Conservation (phyloP, 495 filamentous ascomycete species). For the Penicillium parvum region DNA sequence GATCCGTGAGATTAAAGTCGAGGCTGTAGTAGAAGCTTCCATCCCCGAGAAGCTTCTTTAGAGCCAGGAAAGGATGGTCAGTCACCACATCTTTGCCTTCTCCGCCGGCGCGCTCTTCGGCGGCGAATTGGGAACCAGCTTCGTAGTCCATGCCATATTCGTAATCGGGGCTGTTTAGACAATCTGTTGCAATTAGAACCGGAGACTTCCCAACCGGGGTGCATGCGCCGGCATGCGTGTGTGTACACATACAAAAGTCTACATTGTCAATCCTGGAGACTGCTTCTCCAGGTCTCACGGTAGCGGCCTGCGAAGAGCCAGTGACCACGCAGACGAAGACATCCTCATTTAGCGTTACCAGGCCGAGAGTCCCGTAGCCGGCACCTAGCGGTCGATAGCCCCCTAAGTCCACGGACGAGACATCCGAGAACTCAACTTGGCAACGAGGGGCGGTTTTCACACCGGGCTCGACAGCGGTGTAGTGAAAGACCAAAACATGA, state of each 20-base stretch:
- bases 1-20: constrained; percentile 92
- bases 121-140: constrained; percentile 44
- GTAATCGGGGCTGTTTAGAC: constrained; percentile 77
- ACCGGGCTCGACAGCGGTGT: constrained; percentile 54
- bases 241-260: constrained; percentile 64
- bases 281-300: constrained; percentile 78
- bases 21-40: constrained; percentile 98
- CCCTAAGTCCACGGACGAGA: constrained; percentile 60
- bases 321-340: constrained; percentile 92
- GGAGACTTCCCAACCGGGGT: too few relatives aligned
- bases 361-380: constrained; percentile 84
- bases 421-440: constrained; percentile 77
- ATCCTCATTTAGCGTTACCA: constrained; percentile 81
- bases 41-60: constrained; percentile 87
- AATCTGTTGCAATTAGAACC: constrained; percentile 49
- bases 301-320: constrained; percentile 69
- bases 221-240: not conserved
- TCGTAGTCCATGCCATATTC: constrained; percentile 68
- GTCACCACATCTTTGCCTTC: constrained; percentile 60
- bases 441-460: constrained; percentile 58
- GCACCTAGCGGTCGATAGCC: constrained; percentile 71
- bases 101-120: constrained; percentile 52
- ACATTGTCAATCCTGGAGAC: constrained; percentile 83
- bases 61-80: constrained; percentile 82
- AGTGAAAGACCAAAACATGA: constrained; percentile 77